phyloP scores from a whole-genome alignment of 1,284 basidiomycete species.

The Ganoderma resinaceum region DNA sequence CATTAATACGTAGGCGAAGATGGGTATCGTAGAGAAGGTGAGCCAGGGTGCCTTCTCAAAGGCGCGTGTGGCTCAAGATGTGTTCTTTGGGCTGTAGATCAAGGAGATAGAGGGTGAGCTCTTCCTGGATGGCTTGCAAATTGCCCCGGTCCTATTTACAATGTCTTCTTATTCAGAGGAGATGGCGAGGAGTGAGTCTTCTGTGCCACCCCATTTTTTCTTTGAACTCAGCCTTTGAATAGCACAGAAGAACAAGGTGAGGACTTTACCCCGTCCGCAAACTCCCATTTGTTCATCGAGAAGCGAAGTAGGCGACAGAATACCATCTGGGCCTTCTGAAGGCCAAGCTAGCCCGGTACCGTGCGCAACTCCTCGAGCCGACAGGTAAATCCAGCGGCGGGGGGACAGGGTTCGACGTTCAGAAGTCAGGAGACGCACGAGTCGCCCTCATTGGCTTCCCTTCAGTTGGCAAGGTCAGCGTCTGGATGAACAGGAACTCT shows the following conservation, averaged over 20 bases:
- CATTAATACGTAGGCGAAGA: slow-evolving; percentile 44
- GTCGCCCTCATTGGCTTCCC: slow-evolving; percentile 95
- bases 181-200: slow-evolving; percentile 88
- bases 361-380: slow-evolving; percentile 90
- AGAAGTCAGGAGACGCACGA: slow-evolving; percentile 93
- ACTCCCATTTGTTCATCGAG: slow-evolving; percentile 15
- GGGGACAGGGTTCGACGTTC: slow-evolving; percentile 92
- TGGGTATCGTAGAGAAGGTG: slow-evolving; percentile 93
- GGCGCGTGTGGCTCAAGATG: slow-evolving; percentile 19
- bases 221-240: slow-evolving; percentile 25
- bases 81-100: slow-evolving; percentile 58
- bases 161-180: slow-evolving; percentile 65
- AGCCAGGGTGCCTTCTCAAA: slow-evolving; percentile 3
- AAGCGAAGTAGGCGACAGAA: slow-evolving; percentile 78
- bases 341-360: slow-evolving; percentile 91
- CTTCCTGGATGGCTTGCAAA: neutral
- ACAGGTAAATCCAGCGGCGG: slow-evolving; percentile 80
- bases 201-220: slow-evolving; percentile 11
- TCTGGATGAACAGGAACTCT: slow-evolving; percentile 1
- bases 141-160: slow-evolving; percentile 1
- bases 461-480: slow-evolving; percentile 86
- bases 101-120: slow-evolving; percentile 92
- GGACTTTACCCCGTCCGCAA: neutral
- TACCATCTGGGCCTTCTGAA: slow-evolving; percentile 91
- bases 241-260: slow-evolving; percentile 93